Base-by-base conservation (phyloP, 805 yeast genomes). In the Hanseniaspora thailandica region DNA sequence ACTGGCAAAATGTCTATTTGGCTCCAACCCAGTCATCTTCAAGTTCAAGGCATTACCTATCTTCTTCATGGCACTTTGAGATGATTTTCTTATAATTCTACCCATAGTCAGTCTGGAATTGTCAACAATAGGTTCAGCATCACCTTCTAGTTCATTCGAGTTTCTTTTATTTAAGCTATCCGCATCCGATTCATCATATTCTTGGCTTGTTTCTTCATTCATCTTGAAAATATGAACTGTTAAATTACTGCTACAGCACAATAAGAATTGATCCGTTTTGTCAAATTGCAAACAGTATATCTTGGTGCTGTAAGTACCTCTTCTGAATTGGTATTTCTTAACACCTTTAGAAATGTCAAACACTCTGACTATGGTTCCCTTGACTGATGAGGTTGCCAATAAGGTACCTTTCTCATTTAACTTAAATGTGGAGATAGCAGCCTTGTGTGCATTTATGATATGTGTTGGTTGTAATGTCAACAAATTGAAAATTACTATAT, bases 181-280 rank as follows among this genome's bases (percentile, higher is more conserved):
- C 5, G 9, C 30, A 28, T 56, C 62, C 12, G 55, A 57, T 40
- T 45, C 55, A 31, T 58, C 56, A 22, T 35, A 23, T n/a, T 60
- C 64, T 4, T 45, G 43, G 9, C 61, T 67, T 17, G 58, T 63
- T 50, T 60, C 74, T 41, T 60, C 66, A 9, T 17, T 84, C 51
- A 89, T 67, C 55, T 88, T 76, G 72, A 90, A 93, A 36, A 93
- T 80, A 66, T 93, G 99, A 22, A 93, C 89, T 0, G 99, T 93
- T 43, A 86, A 94, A 20, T 94, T 86, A 2, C 94, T 80, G 26
- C 94, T 83, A 10, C 90, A 79, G 25, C 90, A 96, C n/a, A 86
- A 77, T 30, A 93, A 70, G 57, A 83, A 77, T 15, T 74, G 73
- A 56, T 84, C 81, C 57, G 84, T 84, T 25, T 73, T 69, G 57